Evolutionary conservation across 1,284 basidiomycete species (phyloP), one percentile per base, ranked within the genome.

Genomic region (Apiotrichum gracile): DNA sequence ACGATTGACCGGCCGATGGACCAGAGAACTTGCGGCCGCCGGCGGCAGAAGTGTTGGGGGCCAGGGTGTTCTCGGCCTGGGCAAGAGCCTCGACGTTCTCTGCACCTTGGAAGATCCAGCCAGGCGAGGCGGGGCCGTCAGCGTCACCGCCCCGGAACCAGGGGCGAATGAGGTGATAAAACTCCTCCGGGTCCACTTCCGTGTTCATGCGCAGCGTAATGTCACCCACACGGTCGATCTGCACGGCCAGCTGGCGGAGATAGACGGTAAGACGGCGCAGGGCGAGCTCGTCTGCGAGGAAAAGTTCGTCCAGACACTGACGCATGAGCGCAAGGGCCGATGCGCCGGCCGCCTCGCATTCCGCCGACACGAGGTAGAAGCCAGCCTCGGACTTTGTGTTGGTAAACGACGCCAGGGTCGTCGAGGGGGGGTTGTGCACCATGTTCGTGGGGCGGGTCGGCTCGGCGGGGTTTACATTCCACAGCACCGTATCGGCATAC

Each of bases 301-400:
- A 96, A 14, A 86, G 81, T 73, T 97, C 93, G 78, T 97, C 91
- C 79, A 97, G 85, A 5, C 84, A 89, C 7, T 82, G 78, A 3
- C 87, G 84, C 90, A 97, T 96, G 54, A 96, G 78, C 22, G 84
- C 81, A 7, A 97, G 82, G 0, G 88, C 90, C 34, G 85, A 81
- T 1, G 91, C 90, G 7, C 91, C 93, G n/a, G 83, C 82, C 6
- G 94, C 80, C 74, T 97, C 94, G 69, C 94, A 91, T n/a, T 89
- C 82, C 0, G 90, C 83, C 0, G 91, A 92, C 22, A 86, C 83
- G 48, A 92, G 80, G 77, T 88, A 97, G 70, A 97, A 97, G 60
- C 89, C 87, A 49, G 85, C 82, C 70, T 97, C 93, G 57, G 91
- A 89, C n/a, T 70, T 73, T 1, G 87, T 88, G 22, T 82, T 82